Conservation (phyloP, 345 rosid species). For the Eucalyptus albens region DNA sequence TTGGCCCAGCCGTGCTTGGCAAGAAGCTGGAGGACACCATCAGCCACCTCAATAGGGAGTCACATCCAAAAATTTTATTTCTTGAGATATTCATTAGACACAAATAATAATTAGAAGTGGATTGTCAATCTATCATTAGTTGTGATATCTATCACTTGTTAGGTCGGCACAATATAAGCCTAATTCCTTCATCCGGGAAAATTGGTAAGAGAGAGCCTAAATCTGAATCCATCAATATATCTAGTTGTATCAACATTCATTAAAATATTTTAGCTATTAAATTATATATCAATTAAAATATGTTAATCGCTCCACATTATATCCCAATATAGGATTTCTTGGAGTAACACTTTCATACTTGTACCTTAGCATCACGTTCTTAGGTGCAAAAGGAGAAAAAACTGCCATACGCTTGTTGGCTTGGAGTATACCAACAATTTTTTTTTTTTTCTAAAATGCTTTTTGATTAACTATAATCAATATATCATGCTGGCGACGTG, state of each 20-base stretch:
- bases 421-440: not conserved
- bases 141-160: not conserved
- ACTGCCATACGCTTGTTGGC: not conserved
- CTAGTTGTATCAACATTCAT: not conserved
- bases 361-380: not conserved
- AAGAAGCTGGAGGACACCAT: not conserved
- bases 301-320: not conserved
- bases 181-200: not conserved
- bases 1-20: not conserved
- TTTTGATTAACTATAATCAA: not conserved
- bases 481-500: not conserved
- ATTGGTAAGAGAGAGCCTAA: not conserved
- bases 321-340: not conserved
- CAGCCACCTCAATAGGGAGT: not conserved
- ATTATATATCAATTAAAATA: not conserved
- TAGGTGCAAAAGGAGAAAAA: not conserved
- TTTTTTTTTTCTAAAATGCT: not conserved
- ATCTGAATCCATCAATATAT: not conserved
- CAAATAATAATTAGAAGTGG: not conserved
- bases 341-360: not conserved
- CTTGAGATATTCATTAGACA: not conserved
- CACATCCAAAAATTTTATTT: not conserved
- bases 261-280: not conserved
- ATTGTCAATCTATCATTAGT: not conserved
- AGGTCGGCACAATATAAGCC: not conserved